Base-by-base conservation (phyloP, 257 asterid species). In the Mitragyna speciosa region DNA sequence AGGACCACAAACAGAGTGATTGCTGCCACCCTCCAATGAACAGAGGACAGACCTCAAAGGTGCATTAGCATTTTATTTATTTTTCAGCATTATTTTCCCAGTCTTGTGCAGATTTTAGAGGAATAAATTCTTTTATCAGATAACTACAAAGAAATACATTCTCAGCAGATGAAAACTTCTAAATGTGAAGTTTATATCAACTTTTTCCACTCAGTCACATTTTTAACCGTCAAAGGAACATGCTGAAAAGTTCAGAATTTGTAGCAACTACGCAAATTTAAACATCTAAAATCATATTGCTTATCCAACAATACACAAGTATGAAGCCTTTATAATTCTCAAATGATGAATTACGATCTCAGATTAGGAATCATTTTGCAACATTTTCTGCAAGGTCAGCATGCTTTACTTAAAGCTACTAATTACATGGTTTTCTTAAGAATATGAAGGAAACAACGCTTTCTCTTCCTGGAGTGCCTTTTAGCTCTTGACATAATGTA, bases 391-490 rank as follows among this genome's bases (percentile, higher is more conserved):
- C 24, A 74, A n/a, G 10, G 30, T 30, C 73, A 67, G 28, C 71
- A 3, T n/a, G n/a, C n/a, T n/a, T n/a, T n/a, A n/a, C n/a, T n/a
- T n/a, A 36, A 12, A 9, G 30, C 28, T 36, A 19, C 47, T 0
- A 28, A 19, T 20, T 66, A 70, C 43, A 72, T 30, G 72, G 84
- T 82, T 83, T 87, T 87, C 87, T 92, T 56, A 86, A 87, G 73
- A 66, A 95, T 95, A 72, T 89, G 98, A 83, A 93, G 89, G 88
- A 95, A 90, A 5, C 98, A 84, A 74, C 89, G 96, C 69, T 89
- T 94, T 82, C 94, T 85, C 85, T 93, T 87, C 92, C 80, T 89
- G 6, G 96, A 79, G 82, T 89, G 98, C 85, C 76, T 91, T 73
- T 84, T 78, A 11, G 92, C 89, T 86, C 90, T 92, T 16, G 98